Conservation (phyloP, 2,329 filamentous ascomycete species). For the Fusarium tupiense region DNA sequence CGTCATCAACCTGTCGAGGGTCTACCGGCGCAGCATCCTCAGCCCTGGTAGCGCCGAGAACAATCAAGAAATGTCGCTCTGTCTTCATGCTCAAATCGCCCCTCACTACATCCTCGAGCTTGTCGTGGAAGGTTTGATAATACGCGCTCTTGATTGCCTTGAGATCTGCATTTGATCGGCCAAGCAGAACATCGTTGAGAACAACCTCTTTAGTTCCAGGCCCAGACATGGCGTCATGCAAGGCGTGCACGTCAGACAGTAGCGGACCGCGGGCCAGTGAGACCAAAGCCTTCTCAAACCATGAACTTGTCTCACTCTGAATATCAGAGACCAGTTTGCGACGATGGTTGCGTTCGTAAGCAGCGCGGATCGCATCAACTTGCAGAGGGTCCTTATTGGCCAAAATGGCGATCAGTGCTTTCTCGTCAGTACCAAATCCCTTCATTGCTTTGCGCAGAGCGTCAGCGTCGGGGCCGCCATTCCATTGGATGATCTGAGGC, state of each 20-base stretch:
- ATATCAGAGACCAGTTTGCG: conserved; percentile 80
- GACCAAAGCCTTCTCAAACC: conserved; percentile 79
- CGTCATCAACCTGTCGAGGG: conserved; percentile 77
- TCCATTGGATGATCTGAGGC: conserved; percentile 73
- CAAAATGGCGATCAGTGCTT: conserved; percentile 75
- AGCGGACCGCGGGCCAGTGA: conserved; percentile 83
- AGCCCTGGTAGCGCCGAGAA: conserved; percentile 76
- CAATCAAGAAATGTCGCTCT: conserved; percentile 83
- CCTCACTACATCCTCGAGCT: conserved; percentile 77
- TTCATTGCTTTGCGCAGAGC: conserved; percentile 87
- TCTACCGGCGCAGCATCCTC: conserved; percentile 82
- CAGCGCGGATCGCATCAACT: conserved; percentile 71
- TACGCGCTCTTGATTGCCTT: conserved; percentile 86
- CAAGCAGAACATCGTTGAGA: conserved; percentile 86
- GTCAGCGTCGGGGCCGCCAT: conserved; percentile 75
- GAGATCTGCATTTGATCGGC: conserved; percentile 87
- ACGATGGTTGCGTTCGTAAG: conserved; percentile 71
- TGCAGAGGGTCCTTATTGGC: conserved; percentile 81
- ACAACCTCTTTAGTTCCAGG: conserved; percentile 86
- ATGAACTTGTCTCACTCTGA: conserved; percentile 78
- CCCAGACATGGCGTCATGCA: conserved; percentile 79
- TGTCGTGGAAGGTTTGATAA: conserved; percentile 70
- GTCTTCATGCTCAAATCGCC: conserved; percentile 88
- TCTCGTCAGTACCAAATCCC: conserved; percentile 90
- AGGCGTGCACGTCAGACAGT: conserved; percentile 75